Evolutionary conservation across 768 basidiomycete species (phyloP).

Genomic region (Dictyophora rubrovolvata): DNA sequence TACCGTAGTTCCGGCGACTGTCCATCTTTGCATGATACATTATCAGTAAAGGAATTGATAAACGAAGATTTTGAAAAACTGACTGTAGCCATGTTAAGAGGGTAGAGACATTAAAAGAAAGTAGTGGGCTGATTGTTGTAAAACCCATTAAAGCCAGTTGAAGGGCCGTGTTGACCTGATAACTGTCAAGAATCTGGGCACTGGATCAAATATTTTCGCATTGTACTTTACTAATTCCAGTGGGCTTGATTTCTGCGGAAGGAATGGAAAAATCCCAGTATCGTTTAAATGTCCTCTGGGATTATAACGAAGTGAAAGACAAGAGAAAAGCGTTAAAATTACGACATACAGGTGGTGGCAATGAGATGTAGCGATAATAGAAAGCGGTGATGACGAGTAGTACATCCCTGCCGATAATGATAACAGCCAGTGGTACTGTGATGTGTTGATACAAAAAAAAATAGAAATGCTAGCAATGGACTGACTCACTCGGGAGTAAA

Average conservation of each 20-base stretch:
- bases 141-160: slow-evolving; percentile 87
- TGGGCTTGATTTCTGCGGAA: slow-evolving; percentile 90
- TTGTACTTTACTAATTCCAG: slow-evolving; percentile 80
- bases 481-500: slow-evolving; percentile 64
- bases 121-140: slow-evolving; percentile 76
- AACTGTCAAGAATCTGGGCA: not conserved
- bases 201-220: slow-evolving; percentile 1
- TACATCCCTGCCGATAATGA: slow-evolving; percentile 86
- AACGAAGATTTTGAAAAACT: slow-evolving; percentile 22
- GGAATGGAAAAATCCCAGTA: slow-evolving; percentile 98
- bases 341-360: slow-evolving; percentile 70
- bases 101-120: slow-evolving; percentile 45
- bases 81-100: slow-evolving; percentile 67
- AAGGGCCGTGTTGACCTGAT: slow-evolving; percentile 81
- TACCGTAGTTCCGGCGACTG: slow-evolving; percentile 83
- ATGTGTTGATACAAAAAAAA: not conserved
- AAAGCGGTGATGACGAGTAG: slow-evolving; percentile 82
- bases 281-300: slow-evolving; percentile 80
- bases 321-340: not conserved
- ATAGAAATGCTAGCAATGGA: not conserved
- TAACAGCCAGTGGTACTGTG: slow-evolving; percentile 70
- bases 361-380: slow-evolving; percentile 83
- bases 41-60: not conserved
- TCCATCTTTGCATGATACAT: slow-evolving; percentile 42
- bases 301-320: not conserved